Conservation (phyloP, 2,329 filamentous ascomycete genomes). For the Diaporthe eres region DNA sequence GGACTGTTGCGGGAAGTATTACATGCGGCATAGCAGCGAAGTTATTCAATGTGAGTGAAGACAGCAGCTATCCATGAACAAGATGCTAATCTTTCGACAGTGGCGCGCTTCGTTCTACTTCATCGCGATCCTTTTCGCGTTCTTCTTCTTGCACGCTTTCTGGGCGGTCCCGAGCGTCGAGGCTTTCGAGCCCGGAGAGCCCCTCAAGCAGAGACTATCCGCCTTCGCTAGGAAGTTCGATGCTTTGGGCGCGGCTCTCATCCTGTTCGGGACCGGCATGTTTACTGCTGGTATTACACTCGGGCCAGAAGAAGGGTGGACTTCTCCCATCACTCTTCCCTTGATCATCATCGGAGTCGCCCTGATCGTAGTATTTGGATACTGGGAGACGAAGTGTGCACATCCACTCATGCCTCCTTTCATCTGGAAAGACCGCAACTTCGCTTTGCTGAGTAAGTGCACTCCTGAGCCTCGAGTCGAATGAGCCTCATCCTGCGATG, state of each 20-base stretch:
- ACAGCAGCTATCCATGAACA: not conserved
- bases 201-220: slow-evolving; percentile 52
- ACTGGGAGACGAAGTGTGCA: slow-evolving; percentile 71
- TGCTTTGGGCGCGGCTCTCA: slow-evolving; percentile 70
- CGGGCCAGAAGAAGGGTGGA: slow-evolving; percentile 74
- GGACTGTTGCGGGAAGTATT: slow-evolving; percentile 63
- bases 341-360: slow-evolving; percentile 72
- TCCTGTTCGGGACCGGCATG: slow-evolving; percentile 75
- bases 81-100: not conserved
- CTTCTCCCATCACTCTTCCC: slow-evolving; percentile 71
- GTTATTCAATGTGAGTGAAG: slow-evolving; percentile 59
- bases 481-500: not conserved
- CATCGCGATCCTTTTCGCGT: slow-evolving; percentile 73
- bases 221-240: slow-evolving; percentile 70
- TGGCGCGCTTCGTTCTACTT: slow-evolving; percentile 76
- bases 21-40: slow-evolving; percentile 73
- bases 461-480: not conserved
- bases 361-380: slow-evolving; percentile 69
- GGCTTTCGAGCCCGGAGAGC: slow-evolving; percentile 57
- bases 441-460: slow-evolving; percentile 65
- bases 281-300: slow-evolving; percentile 73
- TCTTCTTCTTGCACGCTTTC: slow-evolving; percentile 69
- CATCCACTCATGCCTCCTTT: slow-evolving; percentile 67
- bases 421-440: slow-evolving; percentile 74
- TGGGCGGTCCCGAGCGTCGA: slow-evolving; percentile 73